phyloP scores from a whole-genome alignment of 1,284 basidiomycete genomes.

The Coniferiporia sulphurascens region DNA sequence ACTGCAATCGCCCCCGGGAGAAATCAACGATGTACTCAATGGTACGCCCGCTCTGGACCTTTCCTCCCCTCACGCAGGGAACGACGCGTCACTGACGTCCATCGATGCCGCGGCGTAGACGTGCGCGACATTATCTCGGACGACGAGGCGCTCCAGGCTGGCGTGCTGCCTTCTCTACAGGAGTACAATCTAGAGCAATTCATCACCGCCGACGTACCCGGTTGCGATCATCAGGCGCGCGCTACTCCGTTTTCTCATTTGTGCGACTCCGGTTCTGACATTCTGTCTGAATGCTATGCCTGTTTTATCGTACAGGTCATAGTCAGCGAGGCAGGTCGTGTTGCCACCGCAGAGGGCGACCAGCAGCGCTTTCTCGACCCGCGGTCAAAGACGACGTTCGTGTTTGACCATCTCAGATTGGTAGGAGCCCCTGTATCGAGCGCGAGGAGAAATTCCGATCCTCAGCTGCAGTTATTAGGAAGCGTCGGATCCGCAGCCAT shows the following conservation, averaged over 20 bases:
- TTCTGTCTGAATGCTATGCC: background rate
- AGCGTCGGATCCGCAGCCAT: slow-evolving; percentile 64
- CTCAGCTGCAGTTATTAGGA: slow-evolving; percentile 43
- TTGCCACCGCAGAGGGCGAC: slow-evolving; percentile 34
- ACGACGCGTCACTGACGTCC: slow-evolving; percentile 4
- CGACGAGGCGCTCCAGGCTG: slow-evolving; percentile 74
- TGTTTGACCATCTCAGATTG: slow-evolving; percentile 76
- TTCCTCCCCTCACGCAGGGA: slow-evolving; percentile 13
- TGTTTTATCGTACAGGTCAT: slow-evolving; percentile 50
- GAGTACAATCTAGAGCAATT: slow-evolving; percentile 87
- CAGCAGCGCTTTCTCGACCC: slow-evolving; percentile 79
- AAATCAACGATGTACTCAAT: slow-evolving; percentile 93
- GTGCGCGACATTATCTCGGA: slow-evolving; percentile 84
- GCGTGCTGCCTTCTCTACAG: slow-evolving; percentile 69
- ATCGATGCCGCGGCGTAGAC: slow-evolving; percentile 45
- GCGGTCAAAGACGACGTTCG: slow-evolving; percentile 69
- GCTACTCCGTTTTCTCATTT: background rate
- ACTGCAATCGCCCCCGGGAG: slow-evolving; percentile 87
- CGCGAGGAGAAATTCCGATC: background rate
- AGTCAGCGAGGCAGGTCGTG: slow-evolving; percentile 63
- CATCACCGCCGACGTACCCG: slow-evolving; percentile 76
- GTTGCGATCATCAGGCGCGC: slow-evolving; percentile 63
- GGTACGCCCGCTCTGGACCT: slow-evolving; percentile 41
- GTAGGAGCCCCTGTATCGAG: slow-evolving; percentile 36
- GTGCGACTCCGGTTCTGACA: slow-evolving; percentile 11